Base-by-base conservation (phyloP, 768 basidiomycete genomes). In the Tricholomella constricta region DNA sequence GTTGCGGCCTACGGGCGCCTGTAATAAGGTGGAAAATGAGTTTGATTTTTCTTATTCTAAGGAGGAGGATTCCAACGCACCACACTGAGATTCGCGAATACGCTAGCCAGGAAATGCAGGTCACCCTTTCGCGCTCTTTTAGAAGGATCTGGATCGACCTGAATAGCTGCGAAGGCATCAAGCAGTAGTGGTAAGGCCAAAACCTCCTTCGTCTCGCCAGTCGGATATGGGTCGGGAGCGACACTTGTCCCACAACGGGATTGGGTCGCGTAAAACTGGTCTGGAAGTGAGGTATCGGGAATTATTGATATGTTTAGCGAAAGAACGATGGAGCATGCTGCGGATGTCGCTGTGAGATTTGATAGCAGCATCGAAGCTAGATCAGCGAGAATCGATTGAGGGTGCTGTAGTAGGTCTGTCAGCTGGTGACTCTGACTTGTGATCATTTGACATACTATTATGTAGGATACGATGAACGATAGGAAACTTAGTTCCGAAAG, bases 291-390 rank as follows among this genome's bases (percentile, higher is more conserved):
- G 6, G 72, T 55, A 48, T 78, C 77, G 8, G 74, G 69, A 15
- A 90, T 76, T 40, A 94, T 73, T 2, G 84, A 72, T 42, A 97
- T 78, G 53, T 82, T 82, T 38, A 94, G 72, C 1, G 75, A 74
- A 5, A 93, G 72, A 8, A 98, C 68, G 7, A 78, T 67, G 9
- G 80, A 73, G 58, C 90, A 88, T 48, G 89, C 80, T 0, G 80
- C 70, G 2, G 89, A 77, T 38, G 90, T 85, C 4, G 89, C 80
- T 8, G 93, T 90, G 29, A 97, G 73, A 72, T 98, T 98, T n/a
- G 94, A 96, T 9, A 98, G 79, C 1, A 98, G 78, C 96, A 98
- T 98, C n/a, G 92, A 82, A 3, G 94, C 93, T 17, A 98, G 83
- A 75, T 98, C 95, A 29, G 94, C 93, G 23, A 98, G 86, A 52